Base-by-base conservation (phyloP, 257 asterid species). In the Nicotiana sylvestris region DNA sequence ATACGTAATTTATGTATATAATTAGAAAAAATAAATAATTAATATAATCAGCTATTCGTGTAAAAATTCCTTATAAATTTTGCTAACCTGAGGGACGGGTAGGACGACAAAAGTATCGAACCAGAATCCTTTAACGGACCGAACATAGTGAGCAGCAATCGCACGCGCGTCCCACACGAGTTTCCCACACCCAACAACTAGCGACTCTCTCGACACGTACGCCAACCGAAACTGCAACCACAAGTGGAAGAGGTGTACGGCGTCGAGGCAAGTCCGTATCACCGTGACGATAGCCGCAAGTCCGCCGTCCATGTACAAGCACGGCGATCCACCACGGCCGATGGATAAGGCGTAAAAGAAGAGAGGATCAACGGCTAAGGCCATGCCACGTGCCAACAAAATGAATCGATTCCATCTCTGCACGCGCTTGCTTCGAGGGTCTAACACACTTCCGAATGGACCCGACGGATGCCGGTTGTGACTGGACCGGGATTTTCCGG, bases 111-210 rank as follows among this genome's bases (percentile, higher is more conserved):
- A 94, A 76, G 89, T 90, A 32, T 96, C 99, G 81, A 96, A 91
- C 99, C 99, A 96, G 83, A 96, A 96, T 5, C 98, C 98, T 77
- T 87, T 87, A 1, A 91, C 32, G 6, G 99, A 96, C 6, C 95
- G 86, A 29, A 94, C 46, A 77, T 96, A 96, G 56, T 92, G 98
- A 11, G 84, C 87, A 0, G 98, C 97, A 64, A 96, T 81, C 62
- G 95, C 94, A 77, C 95, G 98, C 81, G 95, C 78, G 81, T 96
- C 97, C 99, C 99, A 96, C 82, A 96, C 99, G 49, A 96, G 98
- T 85, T 96, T 96, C 84, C 99, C 99, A 46, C 98, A 93, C 4
- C 99, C 99, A 5, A 91, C 89, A 0, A 94, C 99, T 57, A 96
- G 83, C 21, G 99, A 96, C 39, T 94, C 99, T 35, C 97, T 82